Conservation (phyloP, 257 asterid species). For the Datura wrightii region DNA sequence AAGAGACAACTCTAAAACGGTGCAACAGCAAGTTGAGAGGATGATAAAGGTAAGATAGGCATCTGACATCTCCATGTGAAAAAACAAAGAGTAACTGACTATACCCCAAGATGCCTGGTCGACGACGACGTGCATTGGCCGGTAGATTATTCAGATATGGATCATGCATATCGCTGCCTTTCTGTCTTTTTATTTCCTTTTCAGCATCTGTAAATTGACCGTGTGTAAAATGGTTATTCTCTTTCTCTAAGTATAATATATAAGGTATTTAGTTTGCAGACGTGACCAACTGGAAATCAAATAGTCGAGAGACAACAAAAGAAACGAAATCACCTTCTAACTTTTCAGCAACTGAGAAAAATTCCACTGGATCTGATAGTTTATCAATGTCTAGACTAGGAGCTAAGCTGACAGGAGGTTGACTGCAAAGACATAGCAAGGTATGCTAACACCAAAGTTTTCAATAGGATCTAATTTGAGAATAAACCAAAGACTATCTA, state of each 20-base stretch:
- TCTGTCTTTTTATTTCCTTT: conserved; percentile 73
- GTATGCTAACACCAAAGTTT: conserved; percentile 16
- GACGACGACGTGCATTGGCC: conserved; percentile 51
- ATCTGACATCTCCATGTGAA: conserved; percentile 16
- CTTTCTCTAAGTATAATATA: background rate
- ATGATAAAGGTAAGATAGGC: background rate
- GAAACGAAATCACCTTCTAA: conserved; percentile 60
- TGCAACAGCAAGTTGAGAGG: background rate
- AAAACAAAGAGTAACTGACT: conserved; percentile 21
- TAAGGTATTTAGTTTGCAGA: background rate
- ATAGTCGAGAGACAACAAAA: background rate
- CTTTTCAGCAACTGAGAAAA: conserved; percentile 68
- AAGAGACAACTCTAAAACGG: conserved; percentile 21
- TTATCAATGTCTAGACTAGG: conserved; percentile 51
- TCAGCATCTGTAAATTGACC: conserved; percentile 60
- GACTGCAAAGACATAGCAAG: conserved; percentile 56
- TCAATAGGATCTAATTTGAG: background rate
- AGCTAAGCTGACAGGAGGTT: conserved; percentile 55
- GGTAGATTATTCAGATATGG: conserved; percentile 47
- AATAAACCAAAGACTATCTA: background rate
- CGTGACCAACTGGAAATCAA: background rate
- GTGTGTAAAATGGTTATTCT: background rate
- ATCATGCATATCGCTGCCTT: conserved; percentile 52
- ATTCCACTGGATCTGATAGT: conserved; percentile 72
- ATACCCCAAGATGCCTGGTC: conserved; percentile 83